These are phyloP conservation scores for Geranium incanum DNA, from an alignment of 441 rosid species.

Conservation along the genomic window DNA sequence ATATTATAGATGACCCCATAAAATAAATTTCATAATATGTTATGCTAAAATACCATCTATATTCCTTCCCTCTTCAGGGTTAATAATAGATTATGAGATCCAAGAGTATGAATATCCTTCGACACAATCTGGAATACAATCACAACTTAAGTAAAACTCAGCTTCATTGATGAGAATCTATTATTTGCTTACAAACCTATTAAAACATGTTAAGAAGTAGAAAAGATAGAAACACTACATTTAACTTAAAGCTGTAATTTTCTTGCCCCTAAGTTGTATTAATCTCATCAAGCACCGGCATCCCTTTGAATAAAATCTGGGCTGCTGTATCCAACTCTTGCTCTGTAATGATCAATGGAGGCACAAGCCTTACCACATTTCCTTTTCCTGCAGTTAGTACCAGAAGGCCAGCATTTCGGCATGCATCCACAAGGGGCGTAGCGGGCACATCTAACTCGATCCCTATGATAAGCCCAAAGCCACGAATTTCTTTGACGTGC, in stretches of 20 bases:
- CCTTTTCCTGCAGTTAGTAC: slow-evolving; percentile 83
- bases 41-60: no score
- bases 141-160: background rate
- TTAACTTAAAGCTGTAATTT: background rate
- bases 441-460: slow-evolving; percentile 64
- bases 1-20: no score
- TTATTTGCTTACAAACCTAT: slow-evolving; percentile 14
- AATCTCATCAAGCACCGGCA: slow-evolving; percentile 36
- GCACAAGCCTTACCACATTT: slow-evolving; percentile 69
- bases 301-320: slow-evolving; percentile 37
- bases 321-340: slow-evolving; percentile 57
- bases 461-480: slow-evolving; percentile 66
- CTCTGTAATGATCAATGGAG: slow-evolving; percentile 66
- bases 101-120: no score
- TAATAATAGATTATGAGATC: no score
- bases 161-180: background rate
- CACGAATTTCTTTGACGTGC: slow-evolving; percentile 78
- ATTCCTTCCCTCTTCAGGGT: no score
- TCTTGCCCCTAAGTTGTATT: slow-evolving; percentile 15
- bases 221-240: background rate
- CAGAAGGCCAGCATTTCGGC: slow-evolving; percentile 64
- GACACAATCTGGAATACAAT: background rate
- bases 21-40: no score
- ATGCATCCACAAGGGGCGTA: slow-evolving; percentile 60
- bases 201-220: background rate